phyloP scores from a whole-genome alignment of 768 basidiomycete genomes.

The Udeniomyces megalosporus region DNA sequence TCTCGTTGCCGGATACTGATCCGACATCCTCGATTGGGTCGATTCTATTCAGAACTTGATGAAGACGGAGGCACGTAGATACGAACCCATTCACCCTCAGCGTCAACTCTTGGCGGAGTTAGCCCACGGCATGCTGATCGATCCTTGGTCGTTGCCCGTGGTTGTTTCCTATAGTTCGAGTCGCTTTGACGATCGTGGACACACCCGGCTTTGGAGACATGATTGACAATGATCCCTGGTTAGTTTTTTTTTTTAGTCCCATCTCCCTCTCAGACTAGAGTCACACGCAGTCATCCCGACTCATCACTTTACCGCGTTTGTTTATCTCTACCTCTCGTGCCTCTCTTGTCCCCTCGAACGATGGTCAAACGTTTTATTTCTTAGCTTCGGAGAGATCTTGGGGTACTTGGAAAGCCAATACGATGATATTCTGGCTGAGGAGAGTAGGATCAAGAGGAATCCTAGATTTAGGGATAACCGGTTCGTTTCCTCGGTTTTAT shows the following conservation, averaged over 20 bases:
- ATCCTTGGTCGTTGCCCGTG: no score
- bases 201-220: conserved; percentile 98
- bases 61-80: conserved; percentile 58
- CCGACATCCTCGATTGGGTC: no score
- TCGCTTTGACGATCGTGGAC: conserved; percentile 93
- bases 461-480: conserved; percentile 94
- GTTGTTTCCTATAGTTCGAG: conserved; percentile 43
- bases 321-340: neutral
- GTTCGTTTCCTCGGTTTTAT: neutral
- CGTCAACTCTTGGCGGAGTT: no score
- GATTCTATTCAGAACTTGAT: conserved; percentile 89
- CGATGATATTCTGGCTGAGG: conserved; percentile 94
- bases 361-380: no score
- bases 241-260: conserved; percentile 29
- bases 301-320: no score
- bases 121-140: no score
- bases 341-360: no score
- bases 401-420: conserved; percentile 96
- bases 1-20: conserved; percentile 9
- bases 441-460: conserved; percentile 98
- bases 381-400: conserved; percentile 93
- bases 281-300: no score
- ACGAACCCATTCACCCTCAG: no score
- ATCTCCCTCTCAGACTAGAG: neutral
- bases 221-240: conserved; percentile 98